Percentiles rank a stretch among this genome's conserved stretches.
These are phyloP conservation scores for Blyttiomyces sp. DNA, from an alignment of 371 early-diverging fungal genomes.

Conservation along the genomic window DNA sequence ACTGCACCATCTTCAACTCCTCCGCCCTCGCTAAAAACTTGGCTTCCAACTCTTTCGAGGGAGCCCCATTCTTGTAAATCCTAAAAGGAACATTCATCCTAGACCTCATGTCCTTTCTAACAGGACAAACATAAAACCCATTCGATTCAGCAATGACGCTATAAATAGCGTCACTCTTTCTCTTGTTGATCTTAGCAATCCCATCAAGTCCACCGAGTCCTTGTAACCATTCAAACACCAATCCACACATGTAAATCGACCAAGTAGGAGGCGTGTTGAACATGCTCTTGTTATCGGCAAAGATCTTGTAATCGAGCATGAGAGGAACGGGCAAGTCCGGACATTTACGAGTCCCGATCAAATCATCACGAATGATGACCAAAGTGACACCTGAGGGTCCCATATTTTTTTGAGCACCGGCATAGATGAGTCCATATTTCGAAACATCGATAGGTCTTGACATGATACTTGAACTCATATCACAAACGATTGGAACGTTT, in stretches of 20 bases:
- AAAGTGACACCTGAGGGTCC: conserved; percentile 90
- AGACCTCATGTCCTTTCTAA: conserved; percentile 63
- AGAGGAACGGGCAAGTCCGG: conserved; percentile 61
- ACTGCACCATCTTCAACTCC: conserved; percentile 71
- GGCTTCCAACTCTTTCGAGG: conserved; percentile 67
- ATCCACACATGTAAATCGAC: conserved; percentile 86
- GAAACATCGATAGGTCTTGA: conserved; percentile 80
- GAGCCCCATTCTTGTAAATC: conserved; percentile 46
- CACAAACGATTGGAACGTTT: conserved; percentile 82
- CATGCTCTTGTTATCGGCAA: conserved; percentile 77
- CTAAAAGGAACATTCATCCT: conserved; percentile 91
- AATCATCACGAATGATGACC: conserved; percentile 85
- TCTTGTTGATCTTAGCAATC: conserved; percentile 59
- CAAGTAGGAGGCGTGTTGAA: conserved; percentile 97
- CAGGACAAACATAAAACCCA: conserved; percentile 66
- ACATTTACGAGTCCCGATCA: conserved; percentile 53
- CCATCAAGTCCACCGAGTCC: conserved; percentile 69
- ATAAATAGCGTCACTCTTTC: conserved; percentile 73
- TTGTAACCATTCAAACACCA: conserved; percentile 79
- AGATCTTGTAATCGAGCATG: conserved; percentile 84
- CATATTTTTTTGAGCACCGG: conserved; percentile 97
- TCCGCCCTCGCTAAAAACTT: conserved; percentile 80
- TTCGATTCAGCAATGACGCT: conserved; percentile 59
- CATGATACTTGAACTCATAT: conserved; percentile 92
- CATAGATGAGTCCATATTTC: conserved; percentile 84